phyloP scores from a whole-genome alignment of 345 rosid species.

The Hibiscus syriacus region DNA sequence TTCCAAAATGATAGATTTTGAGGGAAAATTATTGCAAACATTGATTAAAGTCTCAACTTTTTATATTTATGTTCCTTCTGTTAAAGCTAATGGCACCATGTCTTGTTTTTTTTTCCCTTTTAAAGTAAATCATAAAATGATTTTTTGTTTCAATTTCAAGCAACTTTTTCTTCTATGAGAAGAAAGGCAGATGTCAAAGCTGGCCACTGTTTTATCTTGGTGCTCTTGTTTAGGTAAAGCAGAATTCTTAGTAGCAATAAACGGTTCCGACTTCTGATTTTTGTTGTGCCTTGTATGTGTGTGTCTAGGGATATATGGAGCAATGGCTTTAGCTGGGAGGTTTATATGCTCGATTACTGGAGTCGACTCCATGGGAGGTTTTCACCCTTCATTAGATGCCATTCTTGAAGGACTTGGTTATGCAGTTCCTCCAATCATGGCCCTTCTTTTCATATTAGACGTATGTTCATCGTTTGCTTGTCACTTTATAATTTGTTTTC shows the following conservation, averaged over 20 bases:
- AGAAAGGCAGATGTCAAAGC: too few species aligned
- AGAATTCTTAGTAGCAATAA: background rate
- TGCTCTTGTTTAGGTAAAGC: background rate
- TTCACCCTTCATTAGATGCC: conserved; percentile 63
- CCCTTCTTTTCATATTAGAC: conserved; percentile 84
- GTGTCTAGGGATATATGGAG: conserved; percentile 78
- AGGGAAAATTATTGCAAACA: background rate
- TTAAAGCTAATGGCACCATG: background rate
- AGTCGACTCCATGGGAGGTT: conserved; percentile 77
- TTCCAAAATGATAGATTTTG: background rate
- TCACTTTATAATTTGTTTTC: background rate
- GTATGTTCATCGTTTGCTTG: conserved; percentile 27
- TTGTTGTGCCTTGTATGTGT: background rate
- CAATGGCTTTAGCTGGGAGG: conserved; percentile 81
- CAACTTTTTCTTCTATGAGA: too few species aligned
- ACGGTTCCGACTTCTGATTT: background rate
- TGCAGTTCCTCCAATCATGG: conserved; percentile 92
- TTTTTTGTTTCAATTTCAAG: too few species aligned
- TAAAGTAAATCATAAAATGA: too few species aligned
- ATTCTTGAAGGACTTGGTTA: conserved; percentile 77
- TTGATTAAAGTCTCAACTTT: background rate
- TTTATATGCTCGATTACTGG: conserved; percentile 83
- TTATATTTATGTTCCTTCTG: background rate
- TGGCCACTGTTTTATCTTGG: too few species aligned
- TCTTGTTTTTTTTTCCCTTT: too few species aligned